Evolutionary conservation across 768 basidiomycete species (phyloP), one percentile per base, ranked within the genome.

Genomic region (Russula foetens): DNA sequence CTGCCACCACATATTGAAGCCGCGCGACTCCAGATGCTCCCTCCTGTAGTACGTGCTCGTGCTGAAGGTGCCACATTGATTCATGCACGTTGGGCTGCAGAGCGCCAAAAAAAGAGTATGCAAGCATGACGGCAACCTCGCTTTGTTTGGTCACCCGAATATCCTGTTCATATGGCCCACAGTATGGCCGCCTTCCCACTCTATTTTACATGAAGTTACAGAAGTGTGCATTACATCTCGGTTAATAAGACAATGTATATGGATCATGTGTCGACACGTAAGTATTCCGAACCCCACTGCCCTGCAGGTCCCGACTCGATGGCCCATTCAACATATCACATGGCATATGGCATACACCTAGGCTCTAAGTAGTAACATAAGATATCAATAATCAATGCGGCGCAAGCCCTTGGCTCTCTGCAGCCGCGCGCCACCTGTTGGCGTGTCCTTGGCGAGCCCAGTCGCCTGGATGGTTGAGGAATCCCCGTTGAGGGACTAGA

Each of bases 41-140:
- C 80, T 3, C 79, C 86, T 11, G 72, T 82, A 38, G 72, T 89
- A 39, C 82, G 81, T 39, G 82, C 88, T 45, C 81, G 81, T 70
- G 74, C 79, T 28, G 86, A 90, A 68, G 90, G 90, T 15, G 77
- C 83, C 51, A 78, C 79, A 62, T 73, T 87, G 52, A 85, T 92
- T 77, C 81, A 81, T 56, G 81, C 86, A 24, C 81, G 87, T 44
- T 92, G 90, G 91, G 82, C 84, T 24, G 81, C 80, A 46, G 86
- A 89, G 69, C 60, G 62, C 15, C 69, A 73, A 66, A 71, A 70
- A 58, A 58, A 28, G 48, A 49, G 21, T 43, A 46, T 47, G 48
- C 41, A 38, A 44, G 39, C 63, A 49, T 53, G 56, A 52, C 45
- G 9, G 60, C 50, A 35, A 43, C 31, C 47, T n/a, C 50, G 35